These are phyloP conservation scores for Diaporthe citrichinensis DNA, from an alignment of 2,329 filamentous ascomycete genomes.

Conservation along the genomic window DNA sequence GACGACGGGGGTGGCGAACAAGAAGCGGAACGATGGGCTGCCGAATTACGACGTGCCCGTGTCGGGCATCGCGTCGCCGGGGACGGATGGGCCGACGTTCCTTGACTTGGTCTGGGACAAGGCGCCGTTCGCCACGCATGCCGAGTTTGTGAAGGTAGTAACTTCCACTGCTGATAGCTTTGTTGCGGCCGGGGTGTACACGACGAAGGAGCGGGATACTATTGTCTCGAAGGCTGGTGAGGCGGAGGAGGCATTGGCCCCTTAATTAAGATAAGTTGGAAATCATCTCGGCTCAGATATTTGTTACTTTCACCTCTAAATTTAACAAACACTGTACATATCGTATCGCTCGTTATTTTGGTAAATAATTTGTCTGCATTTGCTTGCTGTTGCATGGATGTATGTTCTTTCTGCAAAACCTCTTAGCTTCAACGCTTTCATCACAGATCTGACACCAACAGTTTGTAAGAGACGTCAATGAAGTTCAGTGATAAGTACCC, in stretches of 20 bases:
- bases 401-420: background rate
- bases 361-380: background rate
- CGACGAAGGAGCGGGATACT: background rate
- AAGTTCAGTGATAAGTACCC: too few relatives aligned
- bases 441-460: too few relatives aligned
- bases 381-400: background rate
- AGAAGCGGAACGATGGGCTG: slow-evolving; percentile 50
- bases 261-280: too few relatives aligned
- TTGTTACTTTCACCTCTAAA: background rate
- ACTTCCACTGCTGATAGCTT: background rate
- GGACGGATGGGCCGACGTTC: slow-evolving; percentile 51
- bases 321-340: background rate
- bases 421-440: too few relatives aligned
- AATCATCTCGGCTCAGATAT: background rate
- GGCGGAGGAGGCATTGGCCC: background rate
- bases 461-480: too few relatives aligned
- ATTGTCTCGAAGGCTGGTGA: slow-evolving; percentile 12
- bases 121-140: slow-evolving; percentile 47
- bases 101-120: slow-evolving; percentile 51
- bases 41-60: slow-evolving; percentile 51
- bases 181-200: background rate
- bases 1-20: slow-evolving; percentile 48
- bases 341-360: background rate
- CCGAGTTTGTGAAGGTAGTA: background rate
- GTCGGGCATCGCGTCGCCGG: slow-evolving; percentile 48